Evolutionary conservation across 257 asterid species (phyloP).

Genomic region (Nicotiana attenuata): DNA sequence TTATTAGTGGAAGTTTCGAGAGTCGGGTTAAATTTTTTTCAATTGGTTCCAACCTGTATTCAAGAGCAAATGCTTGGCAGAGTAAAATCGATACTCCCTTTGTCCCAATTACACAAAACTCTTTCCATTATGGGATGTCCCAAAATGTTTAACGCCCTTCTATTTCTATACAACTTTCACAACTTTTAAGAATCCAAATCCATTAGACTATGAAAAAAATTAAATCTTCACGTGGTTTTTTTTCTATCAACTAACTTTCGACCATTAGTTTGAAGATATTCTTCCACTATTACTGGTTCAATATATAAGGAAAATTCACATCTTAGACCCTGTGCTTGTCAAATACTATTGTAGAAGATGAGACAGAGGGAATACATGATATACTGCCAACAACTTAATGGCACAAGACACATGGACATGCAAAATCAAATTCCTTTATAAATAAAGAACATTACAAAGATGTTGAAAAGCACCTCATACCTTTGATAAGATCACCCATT

Average conservation of each 20-base stretch:
- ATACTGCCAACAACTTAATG: not conserved
- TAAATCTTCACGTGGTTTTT: not conserved
- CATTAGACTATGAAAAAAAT: not conserved
- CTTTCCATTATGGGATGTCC: not conserved
- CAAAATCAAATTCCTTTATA: not conserved
- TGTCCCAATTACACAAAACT: not conserved
- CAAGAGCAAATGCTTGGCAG: not conserved
- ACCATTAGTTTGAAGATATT: not conserved
- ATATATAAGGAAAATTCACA: not conserved
- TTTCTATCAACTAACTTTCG: not conserved
- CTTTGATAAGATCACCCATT: constrained; percentile 98
- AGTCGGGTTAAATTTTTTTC: not conserved
- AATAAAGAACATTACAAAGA: not conserved
- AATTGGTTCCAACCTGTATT: not conserved
- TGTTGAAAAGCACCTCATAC: constrained; percentile 28
- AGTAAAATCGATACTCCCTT: not conserved
- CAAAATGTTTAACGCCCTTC: not conserved
- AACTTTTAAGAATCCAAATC: not conserved
- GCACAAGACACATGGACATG: constrained; percentile 3
- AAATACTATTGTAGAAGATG: not conserved
- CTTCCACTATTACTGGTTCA: not conserved
- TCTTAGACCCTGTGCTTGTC: not conserved
- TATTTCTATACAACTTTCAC: not conserved
- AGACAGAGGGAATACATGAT: not conserved
- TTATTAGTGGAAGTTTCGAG: not conserved